Conservation (phyloP, 768 basidiomycete species). For the Austroboletus eburneus region DNA sequence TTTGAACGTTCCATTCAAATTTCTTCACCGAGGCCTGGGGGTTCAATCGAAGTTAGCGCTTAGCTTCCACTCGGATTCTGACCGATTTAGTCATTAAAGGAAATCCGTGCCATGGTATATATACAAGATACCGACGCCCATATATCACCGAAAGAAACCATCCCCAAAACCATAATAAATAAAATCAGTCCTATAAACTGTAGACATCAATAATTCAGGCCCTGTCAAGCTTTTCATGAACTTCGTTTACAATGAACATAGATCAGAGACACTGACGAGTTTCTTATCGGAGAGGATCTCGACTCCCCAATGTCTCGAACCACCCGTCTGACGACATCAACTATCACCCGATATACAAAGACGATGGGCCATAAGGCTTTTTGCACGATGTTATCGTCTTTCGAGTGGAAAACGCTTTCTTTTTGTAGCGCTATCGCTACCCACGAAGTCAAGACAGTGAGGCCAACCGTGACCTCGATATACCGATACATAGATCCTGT, state of each 20-base stretch:
- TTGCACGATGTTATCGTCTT: not conserved
- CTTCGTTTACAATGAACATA: not conserved
- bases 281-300: not conserved
- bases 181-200: too few relatives aligned
- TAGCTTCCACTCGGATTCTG: not conserved
- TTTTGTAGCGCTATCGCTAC: conserved; percentile 49
- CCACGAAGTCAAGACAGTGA: conserved; percentile 55
- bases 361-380: conserved; percentile 22
- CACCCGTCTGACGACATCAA: not conserved
- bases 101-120: conserved; percentile 5
- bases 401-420: conserved; percentile 15
- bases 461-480: conserved; percentile 37
- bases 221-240: not conserved
- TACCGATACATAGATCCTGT: conserved; percentile 34
- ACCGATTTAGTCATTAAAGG: not conserved
- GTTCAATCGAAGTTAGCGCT: too few relatives aligned
- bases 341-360: conserved; percentile 9
- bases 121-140: not conserved
- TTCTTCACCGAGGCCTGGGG: too few relatives aligned
- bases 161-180: too few relatives aligned
- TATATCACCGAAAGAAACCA: not conserved
- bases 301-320: not conserved
- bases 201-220: not conserved
- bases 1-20: too few relatives aligned
- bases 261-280: conserved; percentile 7